These are phyloP conservation scores for Tieghemostelium lacteum DNA, from an alignment of 78 protist species.

Conservation along the genomic window DNA sequence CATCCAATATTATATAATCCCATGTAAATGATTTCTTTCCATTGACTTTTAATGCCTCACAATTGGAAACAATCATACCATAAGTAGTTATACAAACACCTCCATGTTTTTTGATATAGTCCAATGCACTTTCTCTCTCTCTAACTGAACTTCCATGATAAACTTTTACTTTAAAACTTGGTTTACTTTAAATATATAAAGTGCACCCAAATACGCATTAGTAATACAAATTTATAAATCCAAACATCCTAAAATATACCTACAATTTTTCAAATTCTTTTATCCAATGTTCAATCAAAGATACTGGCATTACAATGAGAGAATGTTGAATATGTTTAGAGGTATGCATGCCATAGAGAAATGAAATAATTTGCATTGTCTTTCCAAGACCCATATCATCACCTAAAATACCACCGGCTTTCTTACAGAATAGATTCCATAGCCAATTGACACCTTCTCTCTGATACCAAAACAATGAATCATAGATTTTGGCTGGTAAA, in stretches of 20 bases:
- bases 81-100: constrained; percentile 83
- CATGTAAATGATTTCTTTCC: constrained; percentile 13
- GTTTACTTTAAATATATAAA: neutral
- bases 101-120: constrained; percentile 26
- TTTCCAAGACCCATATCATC: constrained; percentile 92
- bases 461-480: constrained; percentile 65
- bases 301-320: constrained; percentile 64
- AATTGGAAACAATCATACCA: constrained; percentile 65
- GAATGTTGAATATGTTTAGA: neutral
- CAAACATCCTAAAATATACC: too few relatives aligned
- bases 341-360: constrained; percentile 24
- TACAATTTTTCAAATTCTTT: constrained; percentile 35
- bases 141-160: constrained; percentile 21
- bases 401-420: constrained; percentile 73
- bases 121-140: constrained; percentile 15
- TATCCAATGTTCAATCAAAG: constrained; percentile 65
- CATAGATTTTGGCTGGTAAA: constrained; percentile 10
- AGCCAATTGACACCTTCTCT: constrained; percentile 76
- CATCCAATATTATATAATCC: constrained; percentile 72
- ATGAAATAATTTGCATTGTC: constrained; percentile 79
- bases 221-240: neutral
- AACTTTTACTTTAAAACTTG: constrained; percentile 6
- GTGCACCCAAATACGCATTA: neutral
- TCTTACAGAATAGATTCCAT: constrained; percentile 40
- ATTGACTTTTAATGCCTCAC: neutral